Evolutionary conservation across 2,329 filamentous ascomycete genomes (phyloP).

Genomic region (Colletotrichum echinochloae): DNA sequence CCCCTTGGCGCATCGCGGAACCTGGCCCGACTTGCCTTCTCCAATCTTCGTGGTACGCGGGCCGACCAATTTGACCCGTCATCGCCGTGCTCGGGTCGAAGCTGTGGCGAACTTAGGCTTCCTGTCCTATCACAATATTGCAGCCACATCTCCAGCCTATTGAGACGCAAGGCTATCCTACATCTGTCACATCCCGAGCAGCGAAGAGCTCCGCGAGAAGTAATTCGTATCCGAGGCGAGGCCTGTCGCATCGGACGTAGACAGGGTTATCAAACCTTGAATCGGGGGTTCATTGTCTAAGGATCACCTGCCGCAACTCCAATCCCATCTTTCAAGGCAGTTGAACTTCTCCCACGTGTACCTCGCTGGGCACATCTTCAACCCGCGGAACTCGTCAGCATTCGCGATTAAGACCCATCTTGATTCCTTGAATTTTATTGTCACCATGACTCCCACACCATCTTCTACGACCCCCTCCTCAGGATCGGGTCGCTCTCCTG

Average conservation of each 20-base stretch:
- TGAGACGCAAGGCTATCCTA: constrained; percentile 13
- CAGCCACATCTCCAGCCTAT: constrained; percentile 15
- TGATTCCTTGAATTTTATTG: constrained; percentile 10
- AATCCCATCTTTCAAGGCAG: constrained; percentile 2
- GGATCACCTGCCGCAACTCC: background rate
- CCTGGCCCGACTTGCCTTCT: background rate
- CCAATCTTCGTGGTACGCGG: constrained; percentile 12
- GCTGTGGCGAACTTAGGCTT: constrained; percentile 10
- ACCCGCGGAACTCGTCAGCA: constrained; percentile 14
- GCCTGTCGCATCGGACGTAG: background rate
- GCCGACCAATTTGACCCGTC: background rate
- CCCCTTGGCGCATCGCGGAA: constrained; percentile 25
- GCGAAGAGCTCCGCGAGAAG: constrained; percentile 7
- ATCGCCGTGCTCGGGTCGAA: background rate
- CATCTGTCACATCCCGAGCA: background rate
- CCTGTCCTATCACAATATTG: constrained; percentile 9
- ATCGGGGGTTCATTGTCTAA: constrained; percentile 3
- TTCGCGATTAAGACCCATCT: background rate
- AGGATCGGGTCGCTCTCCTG: constrained; percentile 78
- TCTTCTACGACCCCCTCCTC: constrained; percentile 83
- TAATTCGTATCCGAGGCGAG: background rate
- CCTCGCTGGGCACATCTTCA: background rate
- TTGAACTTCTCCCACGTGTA: constrained; percentile 13
- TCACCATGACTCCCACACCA: constrained; percentile 78
- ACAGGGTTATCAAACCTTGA: constrained; percentile 1